A percentile compares a stretch with the other conserved stretches of the same genome.
These are phyloP conservation scores for Pilatotrama ljubarskyi DNA, from an alignment of 768 basidiomycete genomes.

Conservation along the genomic window DNA sequence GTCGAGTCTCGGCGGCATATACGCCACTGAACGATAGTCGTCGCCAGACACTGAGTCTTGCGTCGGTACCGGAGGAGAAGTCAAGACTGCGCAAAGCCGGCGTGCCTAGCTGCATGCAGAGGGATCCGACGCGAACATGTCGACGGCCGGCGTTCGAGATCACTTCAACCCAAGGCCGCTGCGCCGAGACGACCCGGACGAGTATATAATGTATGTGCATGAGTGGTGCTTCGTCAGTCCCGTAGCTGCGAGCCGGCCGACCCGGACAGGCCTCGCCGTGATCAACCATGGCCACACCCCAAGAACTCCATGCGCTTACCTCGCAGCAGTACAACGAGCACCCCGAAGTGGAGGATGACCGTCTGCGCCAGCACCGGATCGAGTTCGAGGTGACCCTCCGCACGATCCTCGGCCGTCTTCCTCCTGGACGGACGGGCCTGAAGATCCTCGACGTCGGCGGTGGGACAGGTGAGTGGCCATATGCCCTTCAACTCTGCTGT, in stretches of 20 bases:
- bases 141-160: too few species aligned
- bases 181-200: too few species aligned
- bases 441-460: slow-evolving; percentile 25
- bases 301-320: slow-evolving; percentile 8
- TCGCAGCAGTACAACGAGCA: slow-evolving; percentile 7
- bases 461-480: slow-evolving; percentile 15
- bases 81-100: background rate
- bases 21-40: too few species aligned
- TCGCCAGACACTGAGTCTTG: too few species aligned
- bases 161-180: too few species aligned
- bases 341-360: slow-evolving; percentile 17
- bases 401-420: slow-evolving; percentile 10
- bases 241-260: too few species aligned
- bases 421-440: background rate
- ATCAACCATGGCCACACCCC: background rate
- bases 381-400: slow-evolving; percentile 19
- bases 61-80: too few species aligned
- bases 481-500: background rate
- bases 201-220: too few species aligned
- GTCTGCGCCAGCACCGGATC: slow-evolving; percentile 19
- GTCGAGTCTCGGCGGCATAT: too few species aligned
- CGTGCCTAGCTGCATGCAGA: background rate
- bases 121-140: too few species aligned
- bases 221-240: too few species aligned
- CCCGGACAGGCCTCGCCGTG: background rate